A percentile compares a stretch with the other conserved stretches of the same genome.
Evolutionary conservation across 208 protist genomes (phyloP).

Genomic region (Trypanosoma congolense): DNA sequence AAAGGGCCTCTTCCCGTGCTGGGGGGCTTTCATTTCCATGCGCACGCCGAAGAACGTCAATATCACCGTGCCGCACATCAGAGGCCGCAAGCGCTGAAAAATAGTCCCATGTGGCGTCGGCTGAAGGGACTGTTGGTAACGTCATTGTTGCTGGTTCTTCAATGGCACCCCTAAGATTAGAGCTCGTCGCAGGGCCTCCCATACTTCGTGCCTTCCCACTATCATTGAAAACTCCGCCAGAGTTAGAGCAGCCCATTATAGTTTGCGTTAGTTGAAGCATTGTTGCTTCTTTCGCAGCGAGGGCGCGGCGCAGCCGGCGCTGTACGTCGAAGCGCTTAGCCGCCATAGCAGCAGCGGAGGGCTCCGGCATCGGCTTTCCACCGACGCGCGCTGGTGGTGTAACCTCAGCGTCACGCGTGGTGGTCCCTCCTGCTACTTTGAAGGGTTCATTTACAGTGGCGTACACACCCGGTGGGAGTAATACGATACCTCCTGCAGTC

Average conservation of each 20-base stretch:
- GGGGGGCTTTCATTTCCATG: slow-evolving; percentile 53
- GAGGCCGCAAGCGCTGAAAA: not conserved
- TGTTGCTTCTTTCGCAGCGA: slow-evolving; percentile 18
- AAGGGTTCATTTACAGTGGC: not conserved
- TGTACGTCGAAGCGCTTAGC: slow-evolving; percentile 14
- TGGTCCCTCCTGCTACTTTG: not conserved
- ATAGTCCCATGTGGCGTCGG: too few relatives aligned
- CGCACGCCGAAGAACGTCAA: slow-evolving; percentile 36
- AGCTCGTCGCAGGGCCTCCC: not conserved
- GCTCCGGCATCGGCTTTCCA: not conserved
- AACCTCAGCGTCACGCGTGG: not conserved
- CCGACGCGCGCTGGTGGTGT: not conserved
- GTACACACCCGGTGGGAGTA: slow-evolving; percentile 8
- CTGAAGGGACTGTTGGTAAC: too few relatives aligned
- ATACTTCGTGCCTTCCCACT: not conserved
- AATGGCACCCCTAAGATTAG: not conserved
- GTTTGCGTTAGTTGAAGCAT: slow-evolving; percentile 10
- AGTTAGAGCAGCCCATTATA: not conserved
- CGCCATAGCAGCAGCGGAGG: not conserved
- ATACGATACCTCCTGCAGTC: slow-evolving; percentile 1
- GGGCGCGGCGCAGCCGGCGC: slow-evolving; percentile 15
- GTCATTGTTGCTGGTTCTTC: not conserved
- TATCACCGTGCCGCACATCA: slow-evolving; percentile 37
- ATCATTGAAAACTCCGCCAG: not conserved
- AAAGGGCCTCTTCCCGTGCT: slow-evolving; percentile 22